Percentiles rank a stretch among this genome's conserved stretches.
phyloP scores from a whole-genome alignment of 352 stramenopile species.

The Globisporangium cylindrosporum region DNA sequence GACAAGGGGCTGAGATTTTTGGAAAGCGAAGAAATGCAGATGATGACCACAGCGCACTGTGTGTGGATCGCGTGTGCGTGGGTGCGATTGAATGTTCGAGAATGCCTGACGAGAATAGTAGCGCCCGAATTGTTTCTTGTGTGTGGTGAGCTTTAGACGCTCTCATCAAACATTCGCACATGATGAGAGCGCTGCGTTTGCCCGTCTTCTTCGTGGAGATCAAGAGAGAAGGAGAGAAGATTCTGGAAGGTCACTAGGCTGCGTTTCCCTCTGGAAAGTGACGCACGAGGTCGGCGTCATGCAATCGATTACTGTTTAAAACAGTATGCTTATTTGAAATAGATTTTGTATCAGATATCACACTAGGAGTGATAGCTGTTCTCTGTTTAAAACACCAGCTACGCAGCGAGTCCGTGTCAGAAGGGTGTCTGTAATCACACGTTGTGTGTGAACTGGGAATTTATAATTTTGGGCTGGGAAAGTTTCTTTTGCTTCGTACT shows the following conservation, averaged over 20 bases:
- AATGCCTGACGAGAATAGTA: neutral
- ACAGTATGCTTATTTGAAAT: neutral
- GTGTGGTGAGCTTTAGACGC: neutral
- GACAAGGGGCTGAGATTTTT: neutral
- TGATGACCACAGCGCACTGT: neutral
- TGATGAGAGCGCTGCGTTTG: neutral
- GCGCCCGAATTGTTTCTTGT: neutral
- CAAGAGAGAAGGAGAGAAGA: slow-evolving; percentile 17
- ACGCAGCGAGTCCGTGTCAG: neutral
- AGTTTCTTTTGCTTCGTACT: slow-evolving; percentile 4
- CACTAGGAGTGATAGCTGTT: neutral
- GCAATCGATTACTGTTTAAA: neutral
- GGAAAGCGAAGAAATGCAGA: neutral
- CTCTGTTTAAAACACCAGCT: slow-evolving; percentile 15
- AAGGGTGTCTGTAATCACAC: neutral
- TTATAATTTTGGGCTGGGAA: neutral
- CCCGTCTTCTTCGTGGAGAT: neutral
- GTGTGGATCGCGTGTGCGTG: neutral
- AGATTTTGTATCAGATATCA: neutral
- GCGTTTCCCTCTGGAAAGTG: neutral
- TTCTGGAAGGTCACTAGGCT: slow-evolving; percentile 21
- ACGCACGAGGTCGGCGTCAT: neutral
- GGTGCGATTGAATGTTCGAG: neutral
- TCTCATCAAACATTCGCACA: neutral
- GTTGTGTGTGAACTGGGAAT: neutral